Evolutionary conservation across 2,329 filamentous ascomycete species (phyloP).

Genomic region (Pseudocercospora crystallina): DNA sequence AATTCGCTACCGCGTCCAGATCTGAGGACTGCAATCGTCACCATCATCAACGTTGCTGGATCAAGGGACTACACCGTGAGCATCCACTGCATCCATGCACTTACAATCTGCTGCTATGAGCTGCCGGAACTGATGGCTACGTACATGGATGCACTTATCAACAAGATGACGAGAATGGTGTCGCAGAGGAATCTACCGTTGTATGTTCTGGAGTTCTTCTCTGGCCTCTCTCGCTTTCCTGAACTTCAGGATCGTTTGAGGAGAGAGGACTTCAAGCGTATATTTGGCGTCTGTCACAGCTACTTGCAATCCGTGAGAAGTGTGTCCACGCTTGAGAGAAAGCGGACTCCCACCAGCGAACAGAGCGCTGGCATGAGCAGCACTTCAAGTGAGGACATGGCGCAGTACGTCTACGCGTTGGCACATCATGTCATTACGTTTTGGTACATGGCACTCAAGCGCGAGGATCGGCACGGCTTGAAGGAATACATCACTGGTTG

Average conservation of each 20-base stretch:
- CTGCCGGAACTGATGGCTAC: constrained; percentile 84
- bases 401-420: constrained; percentile 79
- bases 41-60: constrained; percentile 78
- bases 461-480: constrained; percentile 78
- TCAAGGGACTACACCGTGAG: constrained; percentile 61
- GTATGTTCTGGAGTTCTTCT: constrained; percentile 95
- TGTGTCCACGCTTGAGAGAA: constrained; percentile 37
- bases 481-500: constrained; percentile 89
- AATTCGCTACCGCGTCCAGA: constrained; percentile 79
- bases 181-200: constrained; percentile 89
- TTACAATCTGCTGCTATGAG: constrained; percentile 94
- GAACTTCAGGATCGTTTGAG: constrained; percentile 50
- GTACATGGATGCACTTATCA: constrained; percentile 78
- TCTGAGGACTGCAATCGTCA: constrained; percentile 78
- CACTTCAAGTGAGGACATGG: constrained; percentile 31
- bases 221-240: constrained; percentile 79
- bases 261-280: constrained; percentile 86
- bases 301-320: constrained; percentile 82
- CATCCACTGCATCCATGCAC: constrained; percentile 88
- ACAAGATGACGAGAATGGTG: constrained; percentile 94
- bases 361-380: constrained; percentile 26
- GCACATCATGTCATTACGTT: constrained; percentile 95
- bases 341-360: constrained; percentile 28
- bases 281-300: constrained; percentile 92
- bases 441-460: constrained; percentile 89